A percentile compares a stretch with the other conserved stretches of the same genome.
These are phyloP conservation scores for Pouteria campechiana DNA, from an alignment of 179 eudicot species.

Conservation along the genomic window DNA sequence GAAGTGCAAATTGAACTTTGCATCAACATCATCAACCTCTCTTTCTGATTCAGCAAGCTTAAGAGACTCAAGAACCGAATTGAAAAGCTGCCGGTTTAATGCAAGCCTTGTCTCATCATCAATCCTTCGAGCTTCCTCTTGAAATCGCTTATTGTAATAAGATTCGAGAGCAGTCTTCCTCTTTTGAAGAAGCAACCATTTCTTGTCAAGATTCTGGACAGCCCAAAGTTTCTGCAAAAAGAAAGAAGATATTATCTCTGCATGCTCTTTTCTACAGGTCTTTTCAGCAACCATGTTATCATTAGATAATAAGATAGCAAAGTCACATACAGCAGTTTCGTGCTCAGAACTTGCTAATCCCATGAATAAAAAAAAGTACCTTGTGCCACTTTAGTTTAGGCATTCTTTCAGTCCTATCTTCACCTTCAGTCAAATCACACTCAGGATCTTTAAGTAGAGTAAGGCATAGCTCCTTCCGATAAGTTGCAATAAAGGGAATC, in stretches of 20 bases:
- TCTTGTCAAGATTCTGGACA: slow-evolving; percentile 75
- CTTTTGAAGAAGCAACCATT: slow-evolving; percentile 96
- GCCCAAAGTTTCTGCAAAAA: slow-evolving; percentile 75
- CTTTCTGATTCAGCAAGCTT: slow-evolving; percentile 80
- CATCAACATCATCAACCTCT: slow-evolving; percentile 95
- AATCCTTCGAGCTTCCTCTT: slow-evolving; percentile 73
- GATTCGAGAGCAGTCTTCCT: slow-evolving; percentile 74
- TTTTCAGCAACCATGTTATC: no score
- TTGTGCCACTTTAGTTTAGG: slow-evolving; percentile 61
- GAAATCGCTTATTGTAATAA: slow-evolving; percentile 81
- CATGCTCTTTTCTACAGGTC: no score
- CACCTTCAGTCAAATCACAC: slow-evolving; percentile 19
- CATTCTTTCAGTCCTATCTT: slow-evolving; percentile 20
- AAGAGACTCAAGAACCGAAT: slow-evolving; percentile 63
- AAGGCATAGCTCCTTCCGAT: slow-evolving; percentile 68
- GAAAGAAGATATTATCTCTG: no score
- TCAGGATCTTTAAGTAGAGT: slow-evolving; percentile 58
- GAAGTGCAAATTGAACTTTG: slow-evolving; percentile 86
- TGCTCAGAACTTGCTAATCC: no score
- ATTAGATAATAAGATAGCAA: no score
- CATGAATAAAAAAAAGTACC: no score
- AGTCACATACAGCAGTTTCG: no score
- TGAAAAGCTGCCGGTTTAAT: slow-evolving; percentile 64
- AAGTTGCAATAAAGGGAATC: slow-evolving; percentile 85
- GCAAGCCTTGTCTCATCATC: slow-evolving; percentile 78